Conservation (phyloP, 2,329 filamentous ascomycete species). For the Sporothrix sp. region DNA sequence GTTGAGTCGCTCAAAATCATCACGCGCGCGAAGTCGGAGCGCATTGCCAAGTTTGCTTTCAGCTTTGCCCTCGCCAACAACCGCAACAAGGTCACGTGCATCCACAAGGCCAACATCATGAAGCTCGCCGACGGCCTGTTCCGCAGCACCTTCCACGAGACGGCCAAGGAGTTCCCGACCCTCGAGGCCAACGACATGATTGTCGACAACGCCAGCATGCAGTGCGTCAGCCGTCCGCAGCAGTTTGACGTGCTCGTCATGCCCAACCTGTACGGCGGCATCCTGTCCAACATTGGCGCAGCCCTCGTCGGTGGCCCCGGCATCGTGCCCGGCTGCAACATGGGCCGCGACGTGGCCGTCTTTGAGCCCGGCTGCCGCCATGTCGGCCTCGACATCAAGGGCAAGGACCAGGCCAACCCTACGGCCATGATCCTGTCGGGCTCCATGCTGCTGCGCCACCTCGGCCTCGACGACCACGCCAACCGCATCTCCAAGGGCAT, state of each 20-base stretch:
- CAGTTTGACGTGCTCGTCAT: constrained; percentile 99
- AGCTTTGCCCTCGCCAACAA: constrained; percentile 97
- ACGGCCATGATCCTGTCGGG: constrained; percentile 91
- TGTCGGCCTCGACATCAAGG: constrained; percentile 98
- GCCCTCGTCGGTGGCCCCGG: constrained; percentile 94
- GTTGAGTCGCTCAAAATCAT: constrained; percentile 99
- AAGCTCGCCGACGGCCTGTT: constrained; percentile 98
- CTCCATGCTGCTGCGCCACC: constrained; percentile 93
- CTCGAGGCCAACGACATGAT: constrained; percentile 99
- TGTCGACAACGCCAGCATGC: constrained; percentile 99
- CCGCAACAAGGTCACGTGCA: constrained; percentile 98
- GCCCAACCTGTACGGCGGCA: constrained; percentile 98
- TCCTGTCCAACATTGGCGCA: constrained; percentile 96
- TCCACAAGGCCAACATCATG: constrained; percentile 99
- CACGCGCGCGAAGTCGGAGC: constrained; percentile 96
- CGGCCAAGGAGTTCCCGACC: constrained; percentile 90
- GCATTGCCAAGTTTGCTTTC: constrained; percentile 98
- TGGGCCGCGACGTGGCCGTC: constrained; percentile 95
- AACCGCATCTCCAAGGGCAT: constrained; percentile 92
- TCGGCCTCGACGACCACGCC: constrained; percentile 94
- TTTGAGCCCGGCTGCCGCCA: constrained; percentile 99
- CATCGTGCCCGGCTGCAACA: constrained; percentile 97
- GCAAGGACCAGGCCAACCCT: constrained; percentile 98
- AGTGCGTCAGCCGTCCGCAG: constrained; percentile 90
- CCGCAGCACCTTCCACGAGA: constrained; percentile 90